Evolutionary conservation across 208 protist species (phyloP).

Genomic region (Leishmania mexicana): DNA sequence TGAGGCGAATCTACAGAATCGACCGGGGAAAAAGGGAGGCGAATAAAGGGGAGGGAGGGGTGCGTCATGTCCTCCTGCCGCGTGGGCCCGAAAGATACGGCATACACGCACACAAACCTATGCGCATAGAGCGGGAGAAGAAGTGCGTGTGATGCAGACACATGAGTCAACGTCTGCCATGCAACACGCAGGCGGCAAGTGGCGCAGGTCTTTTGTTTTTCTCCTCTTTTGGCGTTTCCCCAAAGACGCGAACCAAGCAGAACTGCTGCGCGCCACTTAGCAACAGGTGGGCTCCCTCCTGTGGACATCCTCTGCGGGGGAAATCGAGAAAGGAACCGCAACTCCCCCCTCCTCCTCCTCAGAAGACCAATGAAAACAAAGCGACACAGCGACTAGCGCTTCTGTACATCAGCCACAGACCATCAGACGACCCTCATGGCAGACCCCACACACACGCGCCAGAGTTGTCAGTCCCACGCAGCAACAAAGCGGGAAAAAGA

Average conservation of each 20-base stretch:
- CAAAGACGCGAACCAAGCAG: not conserved
- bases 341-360: not conserved
- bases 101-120: not conserved
- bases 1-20: not conserved
- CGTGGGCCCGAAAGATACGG: not conserved
- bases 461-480: not conserved
- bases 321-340: not conserved
- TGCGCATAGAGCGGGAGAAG: not conserved
- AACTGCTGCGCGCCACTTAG: not conserved
- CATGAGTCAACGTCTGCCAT: not conserved
- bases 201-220: not conserved
- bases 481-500: not conserved
- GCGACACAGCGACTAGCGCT: not conserved
- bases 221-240: not conserved
- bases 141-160: not conserved
- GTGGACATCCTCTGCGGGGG: not conserved
- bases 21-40: not conserved
- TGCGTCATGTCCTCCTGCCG: not conserved
- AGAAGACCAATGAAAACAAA: not conserved
- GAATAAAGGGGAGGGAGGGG: no score
- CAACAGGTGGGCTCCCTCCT: not conserved
- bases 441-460: not conserved
- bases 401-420: conserved; percentile 1
- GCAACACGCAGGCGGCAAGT: no score
- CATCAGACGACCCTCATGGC: not conserved